Evolutionary conservation across 1,284 basidiomycete species (phyloP).

Genomic region (Cryptococcus floricola): DNA sequence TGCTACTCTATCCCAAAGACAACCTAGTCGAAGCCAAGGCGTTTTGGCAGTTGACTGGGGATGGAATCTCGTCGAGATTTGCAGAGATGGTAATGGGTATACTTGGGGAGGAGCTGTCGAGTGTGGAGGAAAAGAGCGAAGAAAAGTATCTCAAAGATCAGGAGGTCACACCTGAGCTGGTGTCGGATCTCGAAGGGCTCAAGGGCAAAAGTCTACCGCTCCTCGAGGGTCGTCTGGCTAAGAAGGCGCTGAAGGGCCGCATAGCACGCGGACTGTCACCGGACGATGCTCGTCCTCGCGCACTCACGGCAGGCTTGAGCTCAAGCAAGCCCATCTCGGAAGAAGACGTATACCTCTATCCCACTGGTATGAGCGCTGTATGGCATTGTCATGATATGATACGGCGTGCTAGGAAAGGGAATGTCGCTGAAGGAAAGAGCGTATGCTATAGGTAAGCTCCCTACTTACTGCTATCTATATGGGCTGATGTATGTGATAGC

Average conservation of each 20-base stretch:
- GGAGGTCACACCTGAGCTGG: slow-evolving; percentile 50
- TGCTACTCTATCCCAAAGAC: no score
- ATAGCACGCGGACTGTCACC: slow-evolving; percentile 81
- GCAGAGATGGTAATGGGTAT: slow-evolving; percentile 43
- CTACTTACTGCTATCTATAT: slow-evolving; percentile 28
- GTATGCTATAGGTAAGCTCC: slow-evolving; percentile 78
- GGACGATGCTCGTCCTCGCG: slow-evolving; percentile 52
- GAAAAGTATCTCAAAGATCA: slow-evolving; percentile 32
- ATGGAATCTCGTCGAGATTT: no score
- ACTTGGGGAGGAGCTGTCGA: slow-evolving; percentile 45
- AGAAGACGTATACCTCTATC: slow-evolving; percentile 81
- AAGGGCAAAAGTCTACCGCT: slow-evolving; percentile 90
- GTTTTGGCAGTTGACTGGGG: no score
- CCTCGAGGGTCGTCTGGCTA: slow-evolving; percentile 68
- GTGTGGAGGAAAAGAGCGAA: slow-evolving; percentile 2
- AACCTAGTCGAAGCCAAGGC: no score
- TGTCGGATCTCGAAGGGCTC: slow-evolving; percentile 79
- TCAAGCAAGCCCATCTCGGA: slow-evolving; percentile 63
- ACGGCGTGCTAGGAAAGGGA: slow-evolving; percentile 52
- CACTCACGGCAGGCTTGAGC: slow-evolving; percentile 28
- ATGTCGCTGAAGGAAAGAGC: slow-evolving; percentile 62
- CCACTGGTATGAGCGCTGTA: slow-evolving; percentile 89
- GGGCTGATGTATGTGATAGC: slow-evolving; percentile 51
- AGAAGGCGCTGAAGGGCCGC: slow-evolving; percentile 78
- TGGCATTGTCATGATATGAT: slow-evolving; percentile 81